Conservation (phyloP, 345 rosid genomes). For the Noccaea caerulescens region DNA sequence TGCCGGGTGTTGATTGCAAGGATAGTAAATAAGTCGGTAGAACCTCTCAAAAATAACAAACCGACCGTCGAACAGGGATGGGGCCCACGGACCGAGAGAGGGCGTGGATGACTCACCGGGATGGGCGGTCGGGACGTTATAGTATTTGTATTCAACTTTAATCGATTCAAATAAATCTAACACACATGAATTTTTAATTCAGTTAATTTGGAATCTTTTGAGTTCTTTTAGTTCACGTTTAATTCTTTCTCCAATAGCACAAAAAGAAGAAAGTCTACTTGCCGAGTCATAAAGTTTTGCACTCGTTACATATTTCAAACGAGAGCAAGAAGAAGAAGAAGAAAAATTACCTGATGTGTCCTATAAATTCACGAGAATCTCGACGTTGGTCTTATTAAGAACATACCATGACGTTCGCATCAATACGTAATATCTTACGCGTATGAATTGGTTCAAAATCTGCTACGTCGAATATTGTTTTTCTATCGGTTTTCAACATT, state of each 20-base stretch:
- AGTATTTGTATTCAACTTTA: slow-evolving; percentile 6
- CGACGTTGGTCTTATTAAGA: neutral
- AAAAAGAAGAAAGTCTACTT: neutral
- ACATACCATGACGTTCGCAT: slow-evolving; percentile 33
- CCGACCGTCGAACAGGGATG: no score
- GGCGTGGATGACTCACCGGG: no score
- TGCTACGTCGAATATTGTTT: no score
- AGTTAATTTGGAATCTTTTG: neutral
- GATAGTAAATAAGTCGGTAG: no score
- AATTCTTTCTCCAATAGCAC: neutral
- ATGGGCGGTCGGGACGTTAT: no score
- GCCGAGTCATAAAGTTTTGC: no score
- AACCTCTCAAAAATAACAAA: no score
- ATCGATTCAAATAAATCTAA: slow-evolving; percentile 2
- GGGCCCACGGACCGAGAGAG: no score
- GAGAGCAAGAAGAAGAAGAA: neutral
- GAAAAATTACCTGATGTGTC: neutral
- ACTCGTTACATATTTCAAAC: neutral
- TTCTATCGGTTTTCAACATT: no score
- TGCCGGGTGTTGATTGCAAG: no score
- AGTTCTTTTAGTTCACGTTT: neutral
- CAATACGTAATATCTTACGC: slow-evolving; percentile 22
- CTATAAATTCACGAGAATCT: slow-evolving; percentile 29
- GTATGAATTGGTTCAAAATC: no score
- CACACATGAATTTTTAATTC: neutral